These are phyloP conservation scores for Ceratobasidium sp. DNA, from an alignment of 1,284 basidiomycete species.

Conservation along the genomic window DNA sequence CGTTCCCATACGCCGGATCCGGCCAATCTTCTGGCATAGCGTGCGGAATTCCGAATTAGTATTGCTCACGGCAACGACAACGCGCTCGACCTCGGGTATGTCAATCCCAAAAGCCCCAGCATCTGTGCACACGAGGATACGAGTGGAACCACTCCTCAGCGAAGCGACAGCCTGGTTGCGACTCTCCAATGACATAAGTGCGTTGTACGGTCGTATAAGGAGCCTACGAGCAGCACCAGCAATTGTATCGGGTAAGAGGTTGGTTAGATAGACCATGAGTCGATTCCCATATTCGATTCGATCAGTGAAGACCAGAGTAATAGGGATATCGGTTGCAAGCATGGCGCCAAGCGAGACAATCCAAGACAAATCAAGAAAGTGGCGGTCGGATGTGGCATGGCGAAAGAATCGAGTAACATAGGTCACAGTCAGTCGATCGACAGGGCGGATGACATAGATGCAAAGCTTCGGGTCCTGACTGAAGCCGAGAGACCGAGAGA, in stretches of 20 bases:
- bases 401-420: background rate
- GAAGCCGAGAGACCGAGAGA: background rate
- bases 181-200: background rate
- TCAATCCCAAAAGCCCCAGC: background rate
- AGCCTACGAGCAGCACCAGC: background rate
- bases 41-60: background rate
- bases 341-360: background rate
- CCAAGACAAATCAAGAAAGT: background rate
- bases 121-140: slow-evolving; percentile 7
- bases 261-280: background rate
- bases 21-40: background rate
- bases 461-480: background rate
- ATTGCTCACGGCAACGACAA: background rate
- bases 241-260: background rate
- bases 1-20: background rate
- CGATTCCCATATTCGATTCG: slow-evolving; percentile 5
- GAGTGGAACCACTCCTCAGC: background rate
- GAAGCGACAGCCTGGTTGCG: background rate
- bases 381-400: background rate
- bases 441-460: background rate
- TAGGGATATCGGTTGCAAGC: background rate
- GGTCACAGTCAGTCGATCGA: background rate
- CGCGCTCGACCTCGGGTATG: background rate
- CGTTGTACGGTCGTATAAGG: background rate
- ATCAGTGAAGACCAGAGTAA: background rate